phyloP scores from a whole-genome alignment of 331 rosid species.

The Rosa hybrid region DNA sequence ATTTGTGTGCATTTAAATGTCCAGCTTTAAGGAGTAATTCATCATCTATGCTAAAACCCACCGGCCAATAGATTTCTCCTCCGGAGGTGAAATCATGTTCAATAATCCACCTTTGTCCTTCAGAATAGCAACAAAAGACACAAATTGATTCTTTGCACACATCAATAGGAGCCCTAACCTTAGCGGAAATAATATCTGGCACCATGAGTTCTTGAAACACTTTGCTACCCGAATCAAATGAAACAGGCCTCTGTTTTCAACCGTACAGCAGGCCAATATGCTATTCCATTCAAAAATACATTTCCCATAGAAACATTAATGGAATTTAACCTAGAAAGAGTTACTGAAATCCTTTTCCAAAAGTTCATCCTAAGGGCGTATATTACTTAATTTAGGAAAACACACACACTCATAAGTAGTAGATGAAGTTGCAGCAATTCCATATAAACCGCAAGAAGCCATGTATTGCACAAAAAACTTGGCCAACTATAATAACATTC shows the following conservation, averaged over 20 bases:
- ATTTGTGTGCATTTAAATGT: neutral
- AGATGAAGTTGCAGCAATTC: neutral
- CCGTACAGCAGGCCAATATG: neutral
- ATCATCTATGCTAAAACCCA: neutral
- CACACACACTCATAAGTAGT: neutral
- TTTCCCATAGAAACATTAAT: neutral
- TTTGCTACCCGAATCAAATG: neutral
- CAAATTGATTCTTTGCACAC: neutral
- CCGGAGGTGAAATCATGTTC: too few relatives aligned
- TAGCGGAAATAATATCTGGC: neutral
- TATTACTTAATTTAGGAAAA: neutral
- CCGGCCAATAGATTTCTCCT: neutral
- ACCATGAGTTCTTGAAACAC: neutral
- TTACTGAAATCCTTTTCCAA: neutral
- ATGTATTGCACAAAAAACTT: neutral
- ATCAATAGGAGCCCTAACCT: neutral
- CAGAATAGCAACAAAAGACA: neutral
- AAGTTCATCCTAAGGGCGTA: neutral
- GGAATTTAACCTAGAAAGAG: neutral
- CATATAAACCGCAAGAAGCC: neutral
- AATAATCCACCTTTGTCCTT: too few relatives aligned
- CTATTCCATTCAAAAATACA: neutral
- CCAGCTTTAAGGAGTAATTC: neutral
- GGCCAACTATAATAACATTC: neutral
- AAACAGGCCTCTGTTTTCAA: neutral